Evolutionary conservation across 345 rosid genomes (phyloP), one percentile per base, ranked within the genome.

Genomic region (Nasturtium officinale): DNA sequence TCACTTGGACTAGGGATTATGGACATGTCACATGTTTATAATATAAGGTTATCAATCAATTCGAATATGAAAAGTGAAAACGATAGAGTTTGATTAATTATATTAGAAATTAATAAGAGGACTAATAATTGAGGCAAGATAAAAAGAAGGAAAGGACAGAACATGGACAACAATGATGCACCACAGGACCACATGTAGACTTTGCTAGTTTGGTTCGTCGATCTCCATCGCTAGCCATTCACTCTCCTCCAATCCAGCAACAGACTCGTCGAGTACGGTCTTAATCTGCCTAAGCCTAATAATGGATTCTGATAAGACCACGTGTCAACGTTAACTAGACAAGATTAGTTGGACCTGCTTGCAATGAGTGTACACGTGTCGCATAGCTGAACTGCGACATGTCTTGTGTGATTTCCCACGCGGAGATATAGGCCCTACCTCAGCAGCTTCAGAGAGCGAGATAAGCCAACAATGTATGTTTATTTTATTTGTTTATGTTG

Each of bases 291-390:
- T 37, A 48, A n/a, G n/a, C n/a, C n/a, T 13, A 1, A 1, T 29
- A 45, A 26, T 66, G 26, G 60, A 54, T 57, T 38, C 35, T 18
- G 21, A 74, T 21, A 6, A 66, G 60, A 48, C 35, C 60, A 66
- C 53, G 61, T 58, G 72, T 66, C 61, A 12, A 50, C 12, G 3
- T 37, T 58, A 37, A 1, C 8, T 21, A 25, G 66, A 48, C 54
- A 66, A 47, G 25, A 74, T 26, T 48, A 38, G 61, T 66, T 74
- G 72, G 78, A 66, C 67, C 61, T 23, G 9, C 17, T 48, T 37
- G 78, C 32, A 28, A 58, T 66, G 61, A 57, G 67, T 74, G 33
- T 7, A 66, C 30, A 66, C 72, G 78, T 74, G 78, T 66, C 60
- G 77, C 3, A 8, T 29, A 55, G 8, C 1, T 64, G 42, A 57